Base-by-base conservation (phyloP, 1,284 basidiomycete species). In the Heterobasidion irregulare region DNA sequence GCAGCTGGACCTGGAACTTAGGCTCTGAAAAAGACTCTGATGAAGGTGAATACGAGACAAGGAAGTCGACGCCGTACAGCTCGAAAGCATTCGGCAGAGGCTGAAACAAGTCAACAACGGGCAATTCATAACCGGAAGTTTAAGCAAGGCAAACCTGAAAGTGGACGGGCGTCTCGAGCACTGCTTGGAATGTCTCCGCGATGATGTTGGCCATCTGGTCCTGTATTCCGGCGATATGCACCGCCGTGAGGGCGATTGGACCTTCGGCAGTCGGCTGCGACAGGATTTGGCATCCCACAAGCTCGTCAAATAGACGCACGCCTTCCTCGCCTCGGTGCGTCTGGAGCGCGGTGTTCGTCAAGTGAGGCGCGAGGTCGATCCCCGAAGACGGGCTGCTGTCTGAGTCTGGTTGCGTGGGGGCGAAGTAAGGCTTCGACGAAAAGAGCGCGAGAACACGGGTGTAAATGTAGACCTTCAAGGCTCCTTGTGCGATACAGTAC, bases 321-420 rank as follows among this genome's bases (percentile, higher is more conserved):
- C 76, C 77, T 48, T 76, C 76, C 62, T 89, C 84, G 9, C 88
- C 83, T 10, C 70, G 72, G 57, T 84, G 79, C 12, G 69, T 78
- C 69, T 98, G 96, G n/a, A 98, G 74, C 47, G 92, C 95, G 0
- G 97, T 98, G 66, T 99, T 99, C 43, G 96, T 99, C 16, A 99
- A 75, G 69, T 99, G 97, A 0, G 89, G 80, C 1, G 76, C 64
- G 6, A 98, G 77, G 66, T 94, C 84, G 10, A 76, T 52, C 10
- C 62, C 59, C 38, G 38, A 41, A 41, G 12, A 10, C 10, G 12
- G 10, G 3, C 65, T 60, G 33, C 63, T 57, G 34, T 64, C 61
- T 16, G 63, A 58, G 1, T 63, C 66, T 43, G 67, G 56, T 33
- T 64, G 59, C 1, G 57, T 59, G 1, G 60, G 43, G 6, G 57